A percentile compares a stretch with the other conserved stretches of the same genome.
Evolutionary conservation across 2,329 filamentous ascomycete genomes (phyloP).

Genomic region (Sporothrix protearum): DNA sequence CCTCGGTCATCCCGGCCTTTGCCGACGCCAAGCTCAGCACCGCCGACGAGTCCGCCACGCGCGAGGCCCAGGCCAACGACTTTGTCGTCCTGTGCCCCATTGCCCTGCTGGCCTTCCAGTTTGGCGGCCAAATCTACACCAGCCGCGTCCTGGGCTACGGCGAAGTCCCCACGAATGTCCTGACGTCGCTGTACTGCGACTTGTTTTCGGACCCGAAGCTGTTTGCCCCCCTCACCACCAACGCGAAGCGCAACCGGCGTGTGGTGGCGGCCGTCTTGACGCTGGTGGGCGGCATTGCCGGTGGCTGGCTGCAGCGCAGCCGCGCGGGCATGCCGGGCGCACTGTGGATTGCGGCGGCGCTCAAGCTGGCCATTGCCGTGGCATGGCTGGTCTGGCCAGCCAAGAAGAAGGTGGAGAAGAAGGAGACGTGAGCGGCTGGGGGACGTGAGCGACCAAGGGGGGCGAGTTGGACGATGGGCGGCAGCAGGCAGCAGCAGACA

Average conservation of each 20-base stretch:
- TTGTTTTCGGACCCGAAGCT: slow-evolving; percentile 50
- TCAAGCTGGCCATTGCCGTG: slow-evolving; percentile 56
- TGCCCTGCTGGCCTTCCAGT: slow-evolving; percentile 52
- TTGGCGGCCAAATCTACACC: slow-evolving; percentile 54
- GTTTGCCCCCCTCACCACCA: slow-evolving; percentile 42
- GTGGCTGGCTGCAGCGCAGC: slow-evolving; percentile 50
- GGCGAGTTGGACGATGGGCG: too few species aligned
- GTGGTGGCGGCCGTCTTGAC: slow-evolving; percentile 49
- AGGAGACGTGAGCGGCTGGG: neutral
- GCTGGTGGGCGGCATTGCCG: slow-evolving; percentile 48
- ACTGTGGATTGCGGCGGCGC: slow-evolving; percentile 55
- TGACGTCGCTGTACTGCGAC: slow-evolving; percentile 54
- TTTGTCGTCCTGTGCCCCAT: slow-evolving; percentile 38
- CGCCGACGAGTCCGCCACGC: slow-evolving; percentile 36
- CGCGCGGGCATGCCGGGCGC: slow-evolving; percentile 40
- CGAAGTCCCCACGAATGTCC: slow-evolving; percentile 54
- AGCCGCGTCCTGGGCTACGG: slow-evolving; percentile 50
- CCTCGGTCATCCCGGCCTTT: slow-evolving; percentile 45
- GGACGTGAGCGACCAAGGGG: neutral
- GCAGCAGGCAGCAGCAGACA: too few species aligned
- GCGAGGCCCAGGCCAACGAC: slow-evolving; percentile 40
- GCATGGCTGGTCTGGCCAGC: slow-evolving; percentile 61
- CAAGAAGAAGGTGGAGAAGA: slow-evolving; percentile 11
- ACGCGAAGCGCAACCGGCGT: slow-evolving; percentile 51
- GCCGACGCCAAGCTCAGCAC: slow-evolving; percentile 31